Evolutionary conservation across 495 filamentous ascomycete species (phyloP).

Genomic region (Chaetomium fimeti): DNA sequence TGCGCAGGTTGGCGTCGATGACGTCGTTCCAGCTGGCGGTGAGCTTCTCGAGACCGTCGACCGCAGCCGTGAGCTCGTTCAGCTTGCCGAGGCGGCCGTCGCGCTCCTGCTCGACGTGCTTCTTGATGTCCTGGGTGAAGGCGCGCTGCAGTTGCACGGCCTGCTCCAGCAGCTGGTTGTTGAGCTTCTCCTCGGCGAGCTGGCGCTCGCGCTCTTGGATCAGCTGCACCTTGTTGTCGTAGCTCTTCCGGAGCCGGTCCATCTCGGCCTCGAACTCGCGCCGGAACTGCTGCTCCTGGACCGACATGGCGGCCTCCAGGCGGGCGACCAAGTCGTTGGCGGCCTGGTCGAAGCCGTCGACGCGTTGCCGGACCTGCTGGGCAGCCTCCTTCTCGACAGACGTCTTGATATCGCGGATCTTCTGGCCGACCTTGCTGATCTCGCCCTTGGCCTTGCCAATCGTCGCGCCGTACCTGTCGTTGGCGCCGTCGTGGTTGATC

Average conservation of each 20-base stretch:
- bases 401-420: constrained; percentile 69
- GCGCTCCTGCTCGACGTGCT: constrained; percentile 84
- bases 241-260: constrained; percentile 67
- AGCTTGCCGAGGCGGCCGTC: constrained; percentile 83
- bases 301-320: constrained; percentile 68
- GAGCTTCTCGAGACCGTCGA: constrained; percentile 79
- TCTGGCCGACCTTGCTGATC: constrained; percentile 68
- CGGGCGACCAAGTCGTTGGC: constrained; percentile 72
- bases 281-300: constrained; percentile 75
- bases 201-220: constrained; percentile 72
- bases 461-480: constrained; percentile 68
- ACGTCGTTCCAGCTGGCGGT: constrained; percentile 82
- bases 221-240: constrained; percentile 72
- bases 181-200: constrained; percentile 72
- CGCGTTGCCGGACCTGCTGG: constrained; percentile 65
- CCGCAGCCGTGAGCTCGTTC: constrained; percentile 68
- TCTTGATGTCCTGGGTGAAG: constrained; percentile 73
- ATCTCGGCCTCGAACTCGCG: constrained; percentile 89
- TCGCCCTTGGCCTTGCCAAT: constrained; percentile 81
- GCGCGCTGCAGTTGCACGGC: constrained; percentile 80
- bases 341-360: constrained; percentile 53
- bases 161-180: constrained; percentile 88
- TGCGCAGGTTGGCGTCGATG: constrained; percentile 83
- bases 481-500: constrained; percentile 77
- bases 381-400: constrained; percentile 68